Base-by-base conservation (phyloP, 257 asterid genomes). In the Fraxinus anomala region DNA sequence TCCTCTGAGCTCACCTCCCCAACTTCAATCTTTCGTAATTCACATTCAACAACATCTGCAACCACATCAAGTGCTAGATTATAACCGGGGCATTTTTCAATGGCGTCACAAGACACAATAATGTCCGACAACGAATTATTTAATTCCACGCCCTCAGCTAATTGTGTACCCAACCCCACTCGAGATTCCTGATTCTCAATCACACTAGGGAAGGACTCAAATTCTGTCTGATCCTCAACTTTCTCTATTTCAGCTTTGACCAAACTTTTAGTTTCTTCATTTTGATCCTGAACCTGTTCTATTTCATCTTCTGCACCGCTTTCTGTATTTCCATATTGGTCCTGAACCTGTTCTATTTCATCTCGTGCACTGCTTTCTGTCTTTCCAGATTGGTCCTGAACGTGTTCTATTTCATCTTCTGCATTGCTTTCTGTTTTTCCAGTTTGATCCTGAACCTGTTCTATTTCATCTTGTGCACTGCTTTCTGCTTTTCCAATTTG, bases 151-250 rank as follows among this genome's bases (percentile, higher is more conserved):
- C 36, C 68, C 31, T 80, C 81, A 61, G 47, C 83, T 34, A 81
- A 28, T 39, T 78, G 83, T 61, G 79, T 73, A 39, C 28, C 79
- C 69, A 66, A 77, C 61, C 30, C 79, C 47, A 36, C 80, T 74
- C 72, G 76, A 79, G 79, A 63, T 71, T 76, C 86, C 76, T 78
- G 82, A 74, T 82, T 82, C 75, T 71, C 85, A 47, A 73, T 74
- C 16, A 56, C 56, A 73, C 66, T 59, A 54, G 54, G 76, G 66
- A 75, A 65, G 70, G 84, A 54, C 72, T 70, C 84, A 1, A 81
- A 68, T 78, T 39, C 28, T 30, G 11, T 37, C 54, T 0, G 11
- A 56, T 37, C 47, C 23, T n/a, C 3, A 17, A 7, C 65, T 19
- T 23, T 31, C 42, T 5, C 65, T 26, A 24, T 59, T 70, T 42